Evolutionary conservation across 805 yeast species (phyloP), one percentile per base, ranked within the genome.

Genomic region (Suhomyces sp.): DNA sequence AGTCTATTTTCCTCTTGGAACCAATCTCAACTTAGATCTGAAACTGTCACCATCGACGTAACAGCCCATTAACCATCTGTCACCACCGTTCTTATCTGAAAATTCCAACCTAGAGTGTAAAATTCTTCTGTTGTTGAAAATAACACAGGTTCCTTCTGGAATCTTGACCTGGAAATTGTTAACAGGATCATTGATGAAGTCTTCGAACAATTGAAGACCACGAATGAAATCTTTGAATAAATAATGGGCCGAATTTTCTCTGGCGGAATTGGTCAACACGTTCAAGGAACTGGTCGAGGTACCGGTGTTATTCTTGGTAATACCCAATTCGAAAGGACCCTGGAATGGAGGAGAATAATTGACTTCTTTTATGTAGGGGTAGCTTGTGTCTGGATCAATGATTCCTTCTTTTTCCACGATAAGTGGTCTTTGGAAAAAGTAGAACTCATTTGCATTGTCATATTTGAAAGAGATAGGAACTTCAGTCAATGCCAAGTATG

Each of bases 311-410:
- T 62, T 58, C 10, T 58, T 59, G 12, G 69, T 65, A n/a, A 76
- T 70, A 13, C 79, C 79, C 36, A 59, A 60, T 43, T 82, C 87
- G 38, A 79, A 76, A 1, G 91, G 91, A 0, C 85, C 91, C 51
- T 84, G 95, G 63, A 82, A 83, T 8, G 90, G 91, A 2, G 95
- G 93, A 0, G 91, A 79, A 55, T 83, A 84, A 51, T 81, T 82
- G 13, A 83, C 74, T 35, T 74, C 79, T 46, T 72, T 72, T 43
- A 82, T 74, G 23, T 50, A 38, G 1, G 56, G 53, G 5, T 39
- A 36, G 15, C 42, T 41, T 2, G 53, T 38, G 9, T 28, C 32
- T 1, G 44, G 25, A 19, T 50, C 54, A 13, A 47, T 23, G 3
- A 40, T 25, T 9, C 42, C 40, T 4, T 45, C 53, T 38, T 73